Evolutionary conservation across 179 eudicot species (phyloP).

Genomic region (Pouteria campechiana): DNA sequence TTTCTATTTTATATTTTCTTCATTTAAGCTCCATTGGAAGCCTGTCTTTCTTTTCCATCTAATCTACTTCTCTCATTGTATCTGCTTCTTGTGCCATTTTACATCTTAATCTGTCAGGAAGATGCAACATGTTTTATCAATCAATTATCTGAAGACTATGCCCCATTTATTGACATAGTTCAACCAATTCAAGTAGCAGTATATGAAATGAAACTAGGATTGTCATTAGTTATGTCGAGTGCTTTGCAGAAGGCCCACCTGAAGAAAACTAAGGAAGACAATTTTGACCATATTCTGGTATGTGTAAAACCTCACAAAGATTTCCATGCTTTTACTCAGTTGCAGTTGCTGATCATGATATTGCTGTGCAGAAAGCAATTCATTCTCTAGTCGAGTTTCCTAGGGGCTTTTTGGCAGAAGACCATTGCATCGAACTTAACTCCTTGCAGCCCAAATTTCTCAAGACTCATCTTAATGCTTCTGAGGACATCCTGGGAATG

Average conservation of each 20-base stretch:
- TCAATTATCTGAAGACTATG: conserved; percentile 56
- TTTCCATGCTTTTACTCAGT: not conserved
- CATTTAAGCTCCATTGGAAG: not conserved
- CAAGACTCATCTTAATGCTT: conserved; percentile 23
- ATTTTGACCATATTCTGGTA: conserved; percentile 49
- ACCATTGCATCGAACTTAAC: conserved; percentile 28
- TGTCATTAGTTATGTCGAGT: conserved; percentile 53
- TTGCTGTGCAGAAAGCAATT: conserved; percentile 41
- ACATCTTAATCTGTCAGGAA: conserved; percentile 30
- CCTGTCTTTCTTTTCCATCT: not conserved
- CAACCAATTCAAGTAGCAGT: conserved; percentile 91
- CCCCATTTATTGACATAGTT: conserved; percentile 52
- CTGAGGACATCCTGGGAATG: conserved; percentile 18
- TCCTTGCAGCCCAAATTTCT: conserved; percentile 19
- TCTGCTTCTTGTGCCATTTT: not conserved
- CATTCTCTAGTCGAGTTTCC: conserved; percentile 78
- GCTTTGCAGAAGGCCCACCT: conserved; percentile 30
- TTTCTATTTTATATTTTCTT: not conserved
- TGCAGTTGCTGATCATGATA: not conserved
- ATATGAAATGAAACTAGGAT: conserved; percentile 85
- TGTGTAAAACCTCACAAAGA: not conserved
- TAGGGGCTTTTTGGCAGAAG: conserved; percentile 30
- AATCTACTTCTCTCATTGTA: not conserved
- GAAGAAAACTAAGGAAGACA: conserved; percentile 22
- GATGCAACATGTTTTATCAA: conserved; percentile 57